phyloP scores from a whole-genome alignment of 2,329 filamentous ascomycete species.

The Geosmithia flava region DNA sequence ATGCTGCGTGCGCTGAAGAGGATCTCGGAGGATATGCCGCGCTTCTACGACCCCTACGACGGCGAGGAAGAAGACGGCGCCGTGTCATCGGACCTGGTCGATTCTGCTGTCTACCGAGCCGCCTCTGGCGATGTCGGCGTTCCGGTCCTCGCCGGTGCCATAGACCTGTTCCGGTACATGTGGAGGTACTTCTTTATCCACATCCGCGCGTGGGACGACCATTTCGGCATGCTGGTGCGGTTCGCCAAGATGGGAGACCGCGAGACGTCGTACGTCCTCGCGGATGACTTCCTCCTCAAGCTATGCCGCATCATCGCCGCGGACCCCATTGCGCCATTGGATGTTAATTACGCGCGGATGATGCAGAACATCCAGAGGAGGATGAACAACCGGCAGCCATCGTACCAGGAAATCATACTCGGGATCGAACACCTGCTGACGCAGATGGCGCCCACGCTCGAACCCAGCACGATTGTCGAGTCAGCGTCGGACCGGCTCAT shows the following conservation, averaged over 20 bases:
- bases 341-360: slow-evolving; percentile 42
- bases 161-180: slow-evolving; percentile 39
- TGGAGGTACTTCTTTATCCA: slow-evolving; percentile 51
- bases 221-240: slow-evolving; percentile 57
- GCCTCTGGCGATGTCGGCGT: background rate
- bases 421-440: slow-evolving; percentile 33
- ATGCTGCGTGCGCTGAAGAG: slow-evolving; percentile 39
- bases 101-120: background rate
- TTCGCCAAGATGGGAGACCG: slow-evolving; percentile 49
- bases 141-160: slow-evolving; percentile 21
- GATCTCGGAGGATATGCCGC: slow-evolving; percentile 35
- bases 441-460: slow-evolving; percentile 25
- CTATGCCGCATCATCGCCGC: slow-evolving; percentile 48
- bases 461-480: slow-evolving; percentile 23
- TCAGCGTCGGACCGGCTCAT: slow-evolving; percentile 24
- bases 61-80: background rate
- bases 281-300: slow-evolving; percentile 45
- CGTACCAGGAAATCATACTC: slow-evolving; percentile 39
- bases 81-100: background rate
- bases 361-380: slow-evolving; percentile 38
- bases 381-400: slow-evolving; percentile 33
- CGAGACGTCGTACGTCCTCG: slow-evolving; percentile 47
- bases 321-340: slow-evolving; percentile 39
- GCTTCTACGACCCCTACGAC: slow-evolving; percentile 10
- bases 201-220: slow-evolving; percentile 62